These are phyloP conservation scores for Excoecaria agallocha DNA, from an alignment of 345 rosid species.

Conservation along the genomic window DNA sequence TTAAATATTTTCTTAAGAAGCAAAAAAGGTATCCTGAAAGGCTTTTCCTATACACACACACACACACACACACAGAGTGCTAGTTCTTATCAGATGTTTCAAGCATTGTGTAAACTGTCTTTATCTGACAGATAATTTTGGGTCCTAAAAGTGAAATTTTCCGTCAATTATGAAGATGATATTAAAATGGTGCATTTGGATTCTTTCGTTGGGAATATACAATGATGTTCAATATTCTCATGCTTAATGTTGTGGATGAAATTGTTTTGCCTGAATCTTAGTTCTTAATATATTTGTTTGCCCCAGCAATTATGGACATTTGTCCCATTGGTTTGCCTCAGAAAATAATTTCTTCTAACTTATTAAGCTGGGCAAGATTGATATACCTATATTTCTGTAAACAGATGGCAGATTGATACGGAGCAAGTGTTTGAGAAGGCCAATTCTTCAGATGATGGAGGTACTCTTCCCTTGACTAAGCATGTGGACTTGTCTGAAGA, in stretches of 20 bases:
- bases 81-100: no score
- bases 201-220: no score
- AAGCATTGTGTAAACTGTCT: not conserved
- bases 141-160: not conserved
- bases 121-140: not conserved
- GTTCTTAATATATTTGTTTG: not conserved
- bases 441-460: constrained; percentile 42
- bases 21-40: not conserved
- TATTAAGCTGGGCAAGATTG: not conserved
- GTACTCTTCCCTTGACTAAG: constrained; percentile 53
- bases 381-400: not conserved
- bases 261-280: not conserved
- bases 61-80: not conserved
- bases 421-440: constrained; percentile 77
- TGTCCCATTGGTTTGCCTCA: not conserved
- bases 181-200: no score
- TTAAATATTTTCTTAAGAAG: not conserved
- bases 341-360: not conserved
- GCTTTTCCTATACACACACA: not conserved
- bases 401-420: constrained; percentile 76
- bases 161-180: not conserved
- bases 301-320: not conserved
- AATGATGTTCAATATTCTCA: not conserved
- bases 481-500: constrained; percentile 65
- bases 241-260: not conserved